Conservation (phyloP, 169 alveolate species). For the Plasmodium knowlesi region DNA sequence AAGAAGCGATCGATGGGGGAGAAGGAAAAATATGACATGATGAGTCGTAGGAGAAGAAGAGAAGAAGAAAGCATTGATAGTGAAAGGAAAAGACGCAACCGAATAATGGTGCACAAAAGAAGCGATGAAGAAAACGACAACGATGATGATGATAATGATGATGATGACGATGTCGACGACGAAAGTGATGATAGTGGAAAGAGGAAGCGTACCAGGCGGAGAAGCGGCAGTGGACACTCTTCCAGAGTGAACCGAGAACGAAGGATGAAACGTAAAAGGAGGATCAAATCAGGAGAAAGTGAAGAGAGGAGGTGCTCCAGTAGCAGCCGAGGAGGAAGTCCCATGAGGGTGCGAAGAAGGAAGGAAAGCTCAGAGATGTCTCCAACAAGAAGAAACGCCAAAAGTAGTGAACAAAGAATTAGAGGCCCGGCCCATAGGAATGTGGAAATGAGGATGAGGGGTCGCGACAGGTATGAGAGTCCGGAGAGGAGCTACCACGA, state of each 20-base stretch:
- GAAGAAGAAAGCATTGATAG: not conserved
- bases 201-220: not conserved
- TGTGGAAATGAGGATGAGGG: slow-evolving; percentile 47
- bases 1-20: not conserved
- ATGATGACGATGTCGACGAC: not conserved
- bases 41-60: not conserved
- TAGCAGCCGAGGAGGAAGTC: not conserved
- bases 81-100: not conserved
- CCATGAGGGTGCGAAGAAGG: not conserved
- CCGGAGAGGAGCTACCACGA: not conserved
- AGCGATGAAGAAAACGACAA: not conserved
- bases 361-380: not conserved
- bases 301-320: not conserved
- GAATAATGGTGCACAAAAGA: not conserved
- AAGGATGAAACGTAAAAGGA: not conserved
- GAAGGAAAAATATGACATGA: not conserved
- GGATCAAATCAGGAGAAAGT: not conserved
- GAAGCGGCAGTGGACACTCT: not conserved
- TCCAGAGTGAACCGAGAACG: not conserved
- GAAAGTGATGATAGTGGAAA: not conserved
- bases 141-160: too few species aligned
- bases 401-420: slow-evolving; percentile 17
- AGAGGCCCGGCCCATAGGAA: not conserved
- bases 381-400: not conserved
- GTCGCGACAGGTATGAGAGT: slow-evolving; percentile 17